phyloP scores from a whole-genome alignment of 208 protist species.

The Ichthyophonus hoferi region DNA sequence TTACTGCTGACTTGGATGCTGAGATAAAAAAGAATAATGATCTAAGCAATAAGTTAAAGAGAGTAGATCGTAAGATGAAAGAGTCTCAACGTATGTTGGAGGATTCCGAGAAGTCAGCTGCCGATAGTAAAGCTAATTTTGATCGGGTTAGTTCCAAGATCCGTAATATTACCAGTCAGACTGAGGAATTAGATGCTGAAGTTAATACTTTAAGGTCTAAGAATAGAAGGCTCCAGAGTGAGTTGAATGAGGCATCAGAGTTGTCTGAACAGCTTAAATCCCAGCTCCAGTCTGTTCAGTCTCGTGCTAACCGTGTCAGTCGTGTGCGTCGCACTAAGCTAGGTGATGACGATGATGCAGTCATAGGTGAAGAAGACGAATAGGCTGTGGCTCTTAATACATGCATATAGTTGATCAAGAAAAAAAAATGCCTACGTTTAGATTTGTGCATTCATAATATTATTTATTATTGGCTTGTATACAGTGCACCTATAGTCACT shows the following conservation, averaged over 20 bases:
- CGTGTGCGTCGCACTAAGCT: constrained; percentile 2
- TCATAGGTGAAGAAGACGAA: background rate
- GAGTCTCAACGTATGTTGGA: background rate
- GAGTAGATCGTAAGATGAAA: background rate
- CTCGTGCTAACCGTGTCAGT: background rate
- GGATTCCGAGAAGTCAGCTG: background rate
- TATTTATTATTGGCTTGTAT: background rate
- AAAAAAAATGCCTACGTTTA: background rate
- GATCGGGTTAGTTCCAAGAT: constrained; percentile 8
- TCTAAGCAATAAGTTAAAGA: constrained; percentile 1
- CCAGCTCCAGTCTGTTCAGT: background rate
- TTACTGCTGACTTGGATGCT: background rate
- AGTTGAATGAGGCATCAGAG: constrained; percentile 14
- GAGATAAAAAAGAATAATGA: background rate
- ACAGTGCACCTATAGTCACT: background rate
- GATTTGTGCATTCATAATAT: background rate
- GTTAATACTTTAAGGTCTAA: background rate
- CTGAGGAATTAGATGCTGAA: constrained; percentile 24
- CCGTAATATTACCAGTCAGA: background rate
- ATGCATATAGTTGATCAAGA: background rate
- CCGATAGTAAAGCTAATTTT: background rate
- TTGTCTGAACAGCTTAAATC: background rate
- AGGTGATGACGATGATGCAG: background rate
- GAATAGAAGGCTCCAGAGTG: background rate
- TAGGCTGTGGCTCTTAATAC: background rate